phyloP scores from a whole-genome alignment of 495 filamentous ascomycete species.

The Amniculicola lignicola region DNA sequence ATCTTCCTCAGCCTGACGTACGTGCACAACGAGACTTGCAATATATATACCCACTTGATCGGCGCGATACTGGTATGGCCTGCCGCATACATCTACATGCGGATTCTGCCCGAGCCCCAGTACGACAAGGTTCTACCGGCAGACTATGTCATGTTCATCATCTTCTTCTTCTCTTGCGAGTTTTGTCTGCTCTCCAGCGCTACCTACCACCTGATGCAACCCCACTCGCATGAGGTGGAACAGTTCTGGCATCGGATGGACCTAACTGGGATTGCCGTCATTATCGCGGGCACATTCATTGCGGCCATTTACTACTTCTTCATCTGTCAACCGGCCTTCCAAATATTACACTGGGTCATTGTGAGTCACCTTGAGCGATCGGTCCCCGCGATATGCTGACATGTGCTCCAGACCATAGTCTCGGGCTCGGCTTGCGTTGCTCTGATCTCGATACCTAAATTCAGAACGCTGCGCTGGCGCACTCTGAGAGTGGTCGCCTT shows the following conservation, averaged over 20 bases:
- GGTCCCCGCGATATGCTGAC: not conserved
- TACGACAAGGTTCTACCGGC: not conserved
- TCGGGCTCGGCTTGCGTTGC: conserved; percentile 6
- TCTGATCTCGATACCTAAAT: conserved; percentile 1
- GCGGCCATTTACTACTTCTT: conserved; percentile 31
- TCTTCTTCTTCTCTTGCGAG: conserved; percentile 27
- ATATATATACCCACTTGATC: conserved; percentile 17
- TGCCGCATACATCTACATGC: not conserved
- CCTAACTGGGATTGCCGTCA: conserved; percentile 29
- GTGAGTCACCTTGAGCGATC: conserved; percentile 14
- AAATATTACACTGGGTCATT: conserved; percentile 30
- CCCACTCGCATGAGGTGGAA: conserved; percentile 17
- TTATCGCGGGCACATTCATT: conserved; percentile 27
- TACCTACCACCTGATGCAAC: conserved; percentile 22
- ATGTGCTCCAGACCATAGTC: conserved; percentile 1
- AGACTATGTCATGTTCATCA: conserved; percentile 29
- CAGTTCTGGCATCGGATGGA: conserved; percentile 25
- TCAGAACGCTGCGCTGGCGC: not conserved
- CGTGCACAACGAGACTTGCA: conserved; percentile 19
- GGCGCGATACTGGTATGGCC: conserved; percentile 7
- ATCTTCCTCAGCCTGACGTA: conserved; percentile 19
- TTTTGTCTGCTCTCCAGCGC: conserved; percentile 15
- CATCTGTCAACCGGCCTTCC: conserved; percentile 28
- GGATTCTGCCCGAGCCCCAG: not conserved
- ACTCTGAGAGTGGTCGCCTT: not conserved